These are phyloP conservation scores for Fraxinus excelsior DNA, from an alignment of 257 asterid species.

Conservation along the genomic window DNA sequence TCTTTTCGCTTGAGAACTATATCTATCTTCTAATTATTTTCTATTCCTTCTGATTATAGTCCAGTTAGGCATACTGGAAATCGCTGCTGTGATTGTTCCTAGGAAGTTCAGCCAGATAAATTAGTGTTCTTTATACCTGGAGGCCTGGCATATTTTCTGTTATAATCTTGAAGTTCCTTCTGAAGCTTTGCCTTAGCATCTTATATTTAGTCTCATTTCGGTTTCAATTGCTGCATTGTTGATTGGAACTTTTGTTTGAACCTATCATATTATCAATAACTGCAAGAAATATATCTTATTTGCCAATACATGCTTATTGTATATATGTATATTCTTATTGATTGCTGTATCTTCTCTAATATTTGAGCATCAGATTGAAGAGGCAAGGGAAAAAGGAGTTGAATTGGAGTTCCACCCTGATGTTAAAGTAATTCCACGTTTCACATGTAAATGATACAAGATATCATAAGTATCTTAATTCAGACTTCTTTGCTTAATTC, in stretches of 20 bases:
- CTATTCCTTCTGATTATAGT: background rate
- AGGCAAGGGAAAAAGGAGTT: slow-evolving; percentile 67
- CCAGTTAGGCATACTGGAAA: background rate
- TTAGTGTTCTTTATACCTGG: background rate
- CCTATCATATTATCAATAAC: slow-evolving; percentile 13
- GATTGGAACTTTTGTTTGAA: slow-evolving; percentile 14
- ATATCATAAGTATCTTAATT: background rate
- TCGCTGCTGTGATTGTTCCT: background rate
- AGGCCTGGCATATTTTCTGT: background rate
- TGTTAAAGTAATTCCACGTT: slow-evolving; percentile 60
- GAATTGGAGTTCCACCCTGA: slow-evolving; percentile 87
- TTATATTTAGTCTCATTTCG: slow-evolving; percentile 2
- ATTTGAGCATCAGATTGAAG: slow-evolving; percentile 64
- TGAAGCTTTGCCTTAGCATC: background rate
- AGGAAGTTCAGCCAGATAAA: background rate
- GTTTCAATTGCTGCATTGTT: slow-evolving; percentile 6
- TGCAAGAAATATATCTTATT: background rate
- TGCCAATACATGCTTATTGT: background rate
- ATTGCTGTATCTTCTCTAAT: slow-evolving; percentile 29
- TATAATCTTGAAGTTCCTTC: slow-evolving; percentile 10
- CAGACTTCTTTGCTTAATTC: slow-evolving; percentile 15
- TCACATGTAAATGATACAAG: slow-evolving; percentile 3
- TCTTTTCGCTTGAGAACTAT: too few relatives aligned
- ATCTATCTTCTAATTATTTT: background rate
- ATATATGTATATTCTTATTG: background rate